These are phyloP conservation scores for Penicillium manginii DNA, from an alignment of 495 filamentous ascomycete species.

Conservation along the genomic window DNA sequence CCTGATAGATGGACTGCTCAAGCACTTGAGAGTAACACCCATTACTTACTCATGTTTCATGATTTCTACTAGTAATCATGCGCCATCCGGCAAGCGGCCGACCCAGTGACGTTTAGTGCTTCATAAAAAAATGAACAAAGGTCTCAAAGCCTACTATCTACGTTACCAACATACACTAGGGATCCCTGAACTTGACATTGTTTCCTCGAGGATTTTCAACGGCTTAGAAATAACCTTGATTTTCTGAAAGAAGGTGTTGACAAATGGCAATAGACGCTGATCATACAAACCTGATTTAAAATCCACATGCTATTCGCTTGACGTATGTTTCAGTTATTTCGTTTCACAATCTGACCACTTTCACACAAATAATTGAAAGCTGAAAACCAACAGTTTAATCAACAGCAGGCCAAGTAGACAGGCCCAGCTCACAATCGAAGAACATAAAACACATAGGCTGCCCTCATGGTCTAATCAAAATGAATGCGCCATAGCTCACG, in stretches of 20 bases:
- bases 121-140: too few relatives aligned
- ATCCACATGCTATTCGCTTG: background rate
- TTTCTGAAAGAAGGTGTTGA: background rate
- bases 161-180: too few relatives aligned
- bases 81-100: too few relatives aligned
- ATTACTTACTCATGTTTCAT: too few relatives aligned
- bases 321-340: background rate
- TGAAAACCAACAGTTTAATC: background rate
- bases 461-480: constrained; percentile 30
- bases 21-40: too few relatives aligned
- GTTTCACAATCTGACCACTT: background rate
- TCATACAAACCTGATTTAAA: background rate
- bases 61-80: too few relatives aligned
- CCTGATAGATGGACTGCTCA: too few relatives aligned
- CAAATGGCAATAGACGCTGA: background rate
- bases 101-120: too few relatives aligned
- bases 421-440: background rate
- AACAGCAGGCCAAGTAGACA: background rate
- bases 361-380: background rate
- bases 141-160: too few relatives aligned
- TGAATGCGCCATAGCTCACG: constrained; percentile 58
- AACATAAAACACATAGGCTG: background rate
- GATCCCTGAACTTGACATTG: background rate
- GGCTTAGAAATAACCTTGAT: background rate
- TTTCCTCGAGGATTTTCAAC: background rate